phyloP scores from a whole-genome alignment of 2,329 filamentous ascomycete genomes.

The Albifimbria verrucaria region DNA sequence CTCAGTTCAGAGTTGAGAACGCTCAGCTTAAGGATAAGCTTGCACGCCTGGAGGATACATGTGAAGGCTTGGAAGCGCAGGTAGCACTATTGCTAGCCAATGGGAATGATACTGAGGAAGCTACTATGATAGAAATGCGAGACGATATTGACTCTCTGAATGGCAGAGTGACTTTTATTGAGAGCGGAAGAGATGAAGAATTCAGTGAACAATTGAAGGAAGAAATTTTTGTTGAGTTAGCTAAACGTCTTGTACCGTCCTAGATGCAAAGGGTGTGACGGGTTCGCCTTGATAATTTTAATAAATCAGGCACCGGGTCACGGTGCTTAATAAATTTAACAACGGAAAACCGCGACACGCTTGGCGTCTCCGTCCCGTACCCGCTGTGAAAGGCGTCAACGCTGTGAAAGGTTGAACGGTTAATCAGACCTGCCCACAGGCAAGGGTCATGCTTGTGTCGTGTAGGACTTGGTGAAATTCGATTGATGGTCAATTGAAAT shows the following conservation, averaged over 20 bases:
- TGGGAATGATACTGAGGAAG: neutral
- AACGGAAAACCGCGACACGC: too few relatives aligned
- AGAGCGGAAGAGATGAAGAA: neutral
- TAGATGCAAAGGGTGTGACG: too few relatives aligned
- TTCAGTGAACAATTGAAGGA: neutral
- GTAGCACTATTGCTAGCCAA: neutral
- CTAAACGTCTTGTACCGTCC: neutral
- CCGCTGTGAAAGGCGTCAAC: too few relatives aligned
- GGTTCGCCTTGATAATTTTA: too few relatives aligned
- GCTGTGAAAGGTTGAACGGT: too few relatives aligned
- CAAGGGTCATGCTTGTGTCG: too few relatives aligned
- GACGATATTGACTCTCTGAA: neutral
- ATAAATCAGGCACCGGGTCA: too few relatives aligned
- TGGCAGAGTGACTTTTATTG: neutral
- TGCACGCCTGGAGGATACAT: neutral
- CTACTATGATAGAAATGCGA: neutral
- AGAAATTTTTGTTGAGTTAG: neutral
- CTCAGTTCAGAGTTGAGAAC: neutral
- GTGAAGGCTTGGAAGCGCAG: neutral
- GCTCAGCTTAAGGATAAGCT: neutral
- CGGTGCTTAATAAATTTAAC: too few relatives aligned
- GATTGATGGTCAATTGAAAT: too few relatives aligned
- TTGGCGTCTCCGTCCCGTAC: too few relatives aligned
- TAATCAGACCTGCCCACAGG: too few relatives aligned
- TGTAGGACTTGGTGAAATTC: too few relatives aligned